These are phyloP conservation scores for Abortiporus biennis DNA, from an alignment of 1,284 basidiomycete species.

Conservation along the genomic window DNA sequence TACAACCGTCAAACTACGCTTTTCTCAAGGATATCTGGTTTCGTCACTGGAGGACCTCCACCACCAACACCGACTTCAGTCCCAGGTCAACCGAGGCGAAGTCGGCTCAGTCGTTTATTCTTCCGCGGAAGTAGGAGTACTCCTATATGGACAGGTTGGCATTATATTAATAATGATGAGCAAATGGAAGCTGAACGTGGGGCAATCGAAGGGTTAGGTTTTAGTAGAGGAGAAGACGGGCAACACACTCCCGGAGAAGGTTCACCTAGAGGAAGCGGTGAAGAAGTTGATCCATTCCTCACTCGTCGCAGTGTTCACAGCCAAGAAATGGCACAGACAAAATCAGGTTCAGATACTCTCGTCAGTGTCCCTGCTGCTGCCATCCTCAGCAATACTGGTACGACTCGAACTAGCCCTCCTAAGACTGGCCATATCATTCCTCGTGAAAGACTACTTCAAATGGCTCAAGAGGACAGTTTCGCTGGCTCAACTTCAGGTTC, in stretches of 20 bases:
- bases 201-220: slow-evolving; percentile 2
- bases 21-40: too few species aligned
- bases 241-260: slow-evolving; percentile 49
- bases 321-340: slow-evolving; percentile 22
- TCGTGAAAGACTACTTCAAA: slow-evolving; percentile 23
- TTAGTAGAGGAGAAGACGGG: not conserved
- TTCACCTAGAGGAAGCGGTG: slow-evolving; percentile 58
- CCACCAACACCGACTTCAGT: too few species aligned
- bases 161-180: slow-evolving; percentile 33
- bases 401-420: slow-evolving; percentile 13
- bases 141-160: slow-evolving; percentile 51
- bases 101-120: slow-evolving; percentile 20
- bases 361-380: slow-evolving; percentile 23
- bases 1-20: slow-evolving; percentile 43
- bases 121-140: slow-evolving; percentile 22
- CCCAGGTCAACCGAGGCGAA: slow-evolving; percentile 30
- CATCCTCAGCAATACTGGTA: slow-evolving; percentile 13
- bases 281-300: slow-evolving; percentile 60
- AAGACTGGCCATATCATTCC: slow-evolving; percentile 24
- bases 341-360: slow-evolving; percentile 22
- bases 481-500: too few species aligned
- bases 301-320: slow-evolving; percentile 19
- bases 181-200: slow-evolving; percentile 18
- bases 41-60: too few species aligned
- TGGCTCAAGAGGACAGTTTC: slow-evolving; percentile 16